Conservation (phyloP, 306 rosid species). For the Datisca glomerata region DNA sequence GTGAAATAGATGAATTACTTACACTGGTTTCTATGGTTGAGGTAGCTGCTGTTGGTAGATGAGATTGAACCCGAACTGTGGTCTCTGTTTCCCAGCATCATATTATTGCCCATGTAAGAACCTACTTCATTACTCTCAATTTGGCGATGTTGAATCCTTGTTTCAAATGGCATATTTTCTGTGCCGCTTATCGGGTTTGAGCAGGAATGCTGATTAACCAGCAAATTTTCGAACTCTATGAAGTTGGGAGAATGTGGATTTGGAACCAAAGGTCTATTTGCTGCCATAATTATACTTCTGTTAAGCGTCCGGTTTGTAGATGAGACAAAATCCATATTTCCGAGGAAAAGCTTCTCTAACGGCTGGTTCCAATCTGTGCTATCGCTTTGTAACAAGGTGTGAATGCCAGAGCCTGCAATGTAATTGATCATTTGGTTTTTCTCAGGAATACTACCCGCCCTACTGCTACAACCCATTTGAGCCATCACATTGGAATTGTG, state of each 20-base stretch:
- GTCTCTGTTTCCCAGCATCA: no score
- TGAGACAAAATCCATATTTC: neutral
- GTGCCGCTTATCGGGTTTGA: no score
- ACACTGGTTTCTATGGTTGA: neutral
- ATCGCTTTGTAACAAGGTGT: neutral
- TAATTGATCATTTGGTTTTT: neutral
- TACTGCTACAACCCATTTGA: neutral
- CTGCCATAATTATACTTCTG: neutral
- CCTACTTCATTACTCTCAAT: no score
- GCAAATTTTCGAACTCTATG: neutral
- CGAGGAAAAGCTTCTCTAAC: neutral
- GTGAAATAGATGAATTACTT: neutral
- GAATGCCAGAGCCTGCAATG: neutral
- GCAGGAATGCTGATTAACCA: neutral
- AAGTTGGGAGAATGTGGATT: neutral
- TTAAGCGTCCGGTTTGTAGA: neutral
- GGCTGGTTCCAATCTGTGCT: neutral
- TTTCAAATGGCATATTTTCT: no score
- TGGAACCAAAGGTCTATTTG: neutral
- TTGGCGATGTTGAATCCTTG: no score
- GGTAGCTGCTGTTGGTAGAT: neutral
- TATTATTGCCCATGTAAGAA: no score
- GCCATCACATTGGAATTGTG: neutral
- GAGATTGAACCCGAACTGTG: neutral
- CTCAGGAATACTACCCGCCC: neutral